Evolutionary conservation across 306 rosid genomes (phyloP).

Genomic region (Vigna mungo): DNA sequence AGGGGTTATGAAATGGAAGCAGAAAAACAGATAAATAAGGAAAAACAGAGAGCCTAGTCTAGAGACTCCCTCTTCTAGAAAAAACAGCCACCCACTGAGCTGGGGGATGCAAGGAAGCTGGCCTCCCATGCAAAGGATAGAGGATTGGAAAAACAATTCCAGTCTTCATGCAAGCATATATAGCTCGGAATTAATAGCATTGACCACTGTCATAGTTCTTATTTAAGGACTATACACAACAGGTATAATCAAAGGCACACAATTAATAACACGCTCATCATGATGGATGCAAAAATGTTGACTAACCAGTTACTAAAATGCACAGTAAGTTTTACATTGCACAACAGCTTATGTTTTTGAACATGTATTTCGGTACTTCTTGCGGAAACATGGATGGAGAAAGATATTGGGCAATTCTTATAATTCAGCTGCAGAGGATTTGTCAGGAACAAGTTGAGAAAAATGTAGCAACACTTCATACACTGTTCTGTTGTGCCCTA

Average conservation of each 20-base stretch:
- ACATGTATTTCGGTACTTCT: background rate
- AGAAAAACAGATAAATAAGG: background rate
- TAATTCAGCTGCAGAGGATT: background rate
- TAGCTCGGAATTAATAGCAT: conserved; percentile 6
- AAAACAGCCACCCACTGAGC: background rate
- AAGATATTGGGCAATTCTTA: background rate
- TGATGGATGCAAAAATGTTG: background rate
- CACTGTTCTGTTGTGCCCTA: background rate
- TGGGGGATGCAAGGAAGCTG: background rate
- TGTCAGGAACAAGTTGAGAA: background rate
- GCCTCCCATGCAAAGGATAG: conserved; percentile 13
- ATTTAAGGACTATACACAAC: background rate
- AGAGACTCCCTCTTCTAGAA: background rate
- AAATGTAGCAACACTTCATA: background rate
- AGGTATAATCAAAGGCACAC: background rate
- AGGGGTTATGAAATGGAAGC: background rate
- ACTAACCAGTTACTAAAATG: background rate
- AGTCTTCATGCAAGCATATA: background rate
- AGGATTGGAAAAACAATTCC: background rate
- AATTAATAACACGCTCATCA: background rate
- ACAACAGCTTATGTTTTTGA: background rate
- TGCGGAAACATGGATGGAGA: background rate
- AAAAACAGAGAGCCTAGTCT: background rate
- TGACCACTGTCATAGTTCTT: background rate
- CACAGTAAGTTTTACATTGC: background rate